Percentiles rank a stretch among this genome's conserved stretches.
These are phyloP conservation scores for Darksidea phi DNA, from an alignment of 495 filamentous ascomycete species.

Conservation along the genomic window DNA sequence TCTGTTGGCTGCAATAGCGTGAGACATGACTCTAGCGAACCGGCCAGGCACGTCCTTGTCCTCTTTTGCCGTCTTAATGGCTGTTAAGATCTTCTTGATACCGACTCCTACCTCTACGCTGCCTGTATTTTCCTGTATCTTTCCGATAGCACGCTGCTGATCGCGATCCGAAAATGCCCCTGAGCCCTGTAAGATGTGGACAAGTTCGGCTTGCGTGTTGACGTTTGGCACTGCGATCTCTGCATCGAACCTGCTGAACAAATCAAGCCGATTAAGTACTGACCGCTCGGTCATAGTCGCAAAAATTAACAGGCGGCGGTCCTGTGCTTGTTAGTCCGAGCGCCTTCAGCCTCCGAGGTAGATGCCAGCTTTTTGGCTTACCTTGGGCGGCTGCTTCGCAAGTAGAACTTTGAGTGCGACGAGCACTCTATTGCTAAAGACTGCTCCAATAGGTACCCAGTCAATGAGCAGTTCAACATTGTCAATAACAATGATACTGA, in stretches of 20 bases:
- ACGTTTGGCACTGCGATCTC: slow-evolving; percentile 84
- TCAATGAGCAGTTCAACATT: slow-evolving; percentile 92
- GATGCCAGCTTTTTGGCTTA: no score
- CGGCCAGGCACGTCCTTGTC: slow-evolving; percentile 62
- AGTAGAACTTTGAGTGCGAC: slow-evolving; percentile 82
- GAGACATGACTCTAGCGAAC: slow-evolving; percentile 64
- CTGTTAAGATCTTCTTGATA: slow-evolving; percentile 73
- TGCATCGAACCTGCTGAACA: slow-evolving; percentile 72
- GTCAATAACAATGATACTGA: slow-evolving; percentile 90
- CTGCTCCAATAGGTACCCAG: slow-evolving; percentile 88
- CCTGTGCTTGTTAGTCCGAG: slow-evolving; percentile 45
- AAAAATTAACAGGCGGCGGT: slow-evolving; percentile 77
- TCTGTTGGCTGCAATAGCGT: slow-evolving; percentile 51
- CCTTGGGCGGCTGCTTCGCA: slow-evolving; percentile 73
- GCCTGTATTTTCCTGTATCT: slow-evolving; percentile 56
- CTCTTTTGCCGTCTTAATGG: slow-evolving; percentile 70
- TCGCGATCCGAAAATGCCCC: slow-evolving; percentile 60
- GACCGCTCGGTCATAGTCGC: slow-evolving; percentile 77
- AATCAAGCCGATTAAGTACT: slow-evolving; percentile 73
- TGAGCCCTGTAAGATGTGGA: slow-evolving; percentile 61
- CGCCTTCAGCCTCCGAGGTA: no score
- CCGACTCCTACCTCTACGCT: slow-evolving; percentile 67
- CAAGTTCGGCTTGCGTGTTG: slow-evolving; percentile 64
- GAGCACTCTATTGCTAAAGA: slow-evolving; percentile 82
- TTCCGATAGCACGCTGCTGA: slow-evolving; percentile 53